These are phyloP conservation scores for Agaricus sinodeliciosus DNA, from an alignment of 768 basidiomycete species.

Conservation along the genomic window DNA sequence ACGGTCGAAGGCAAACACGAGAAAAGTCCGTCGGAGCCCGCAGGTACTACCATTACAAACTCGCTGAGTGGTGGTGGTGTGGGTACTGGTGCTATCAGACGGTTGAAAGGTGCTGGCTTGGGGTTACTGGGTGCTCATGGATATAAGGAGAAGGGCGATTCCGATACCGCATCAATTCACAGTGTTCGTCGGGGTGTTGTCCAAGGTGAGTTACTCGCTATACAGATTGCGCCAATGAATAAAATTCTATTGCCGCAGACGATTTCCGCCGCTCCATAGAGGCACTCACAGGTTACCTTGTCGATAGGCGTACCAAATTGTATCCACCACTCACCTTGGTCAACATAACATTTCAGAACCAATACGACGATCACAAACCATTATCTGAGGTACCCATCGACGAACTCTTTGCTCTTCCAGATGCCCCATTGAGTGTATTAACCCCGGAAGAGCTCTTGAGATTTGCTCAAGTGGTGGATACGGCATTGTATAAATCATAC, in stretches of 20 bases:
- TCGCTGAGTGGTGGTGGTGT: not conserved
- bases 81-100: constrained; percentile 18
- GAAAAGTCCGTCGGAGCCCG: constrained; percentile 21
- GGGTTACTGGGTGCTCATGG: constrained; percentile 33
- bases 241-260: constrained; percentile 28
- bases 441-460: constrained; percentile 81
- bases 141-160: constrained; percentile 40
- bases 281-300: constrained; percentile 79
- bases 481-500: constrained; percentile 91
- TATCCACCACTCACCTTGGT: constrained; percentile 68
- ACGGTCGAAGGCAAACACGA: constrained; percentile 16
- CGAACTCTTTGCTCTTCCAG: constrained; percentile 75
- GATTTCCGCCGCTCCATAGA: constrained; percentile 73
- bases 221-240: no score
- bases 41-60: constrained; percentile 17
- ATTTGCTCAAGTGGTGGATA: constrained; percentile 92
- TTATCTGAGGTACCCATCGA: constrained; percentile 68
- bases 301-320: constrained; percentile 86
- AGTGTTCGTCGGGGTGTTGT: constrained; percentile 26
- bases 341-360: constrained; percentile 56
- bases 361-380: constrained; percentile 60
- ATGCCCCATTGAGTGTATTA: constrained; percentile 61
- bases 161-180: constrained; percentile 50
- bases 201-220: constrained; percentile 21
- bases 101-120: constrained; percentile 46